Evolutionary conservation across 495 filamentous ascomycete species (phyloP).

Genomic region (Mytilinidion resinicola): DNA sequence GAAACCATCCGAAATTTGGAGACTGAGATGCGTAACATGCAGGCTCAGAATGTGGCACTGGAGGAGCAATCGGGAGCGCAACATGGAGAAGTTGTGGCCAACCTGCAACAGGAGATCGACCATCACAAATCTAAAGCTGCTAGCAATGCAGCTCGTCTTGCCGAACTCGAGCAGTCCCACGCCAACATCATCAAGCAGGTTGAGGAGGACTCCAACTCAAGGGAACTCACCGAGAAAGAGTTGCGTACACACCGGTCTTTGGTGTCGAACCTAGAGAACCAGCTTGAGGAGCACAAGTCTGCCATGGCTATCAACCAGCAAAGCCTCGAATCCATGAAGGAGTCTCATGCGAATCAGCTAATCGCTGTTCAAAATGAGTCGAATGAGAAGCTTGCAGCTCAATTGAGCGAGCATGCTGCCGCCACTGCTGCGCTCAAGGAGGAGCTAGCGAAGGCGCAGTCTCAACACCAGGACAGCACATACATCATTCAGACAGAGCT

Average conservation of each 20-base stretch:
- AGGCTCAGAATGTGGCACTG: conserved; percentile 26
- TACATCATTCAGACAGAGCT: conserved; percentile 62
- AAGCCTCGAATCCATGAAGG: conserved; percentile 47
- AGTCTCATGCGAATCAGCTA: conserved; percentile 44
- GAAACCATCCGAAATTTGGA: conserved; percentile 68
- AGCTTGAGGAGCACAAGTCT: conserved; percentile 49
- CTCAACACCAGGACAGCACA: conserved; percentile 51
- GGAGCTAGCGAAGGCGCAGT: conserved; percentile 31
- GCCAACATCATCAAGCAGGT: conserved; percentile 41
- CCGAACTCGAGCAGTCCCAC: conserved; percentile 43
- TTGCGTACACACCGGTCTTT: conserved; percentile 39
- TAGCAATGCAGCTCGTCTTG: conserved; percentile 38
- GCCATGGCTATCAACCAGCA: conserved; percentile 49
- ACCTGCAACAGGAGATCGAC: conserved; percentile 67
- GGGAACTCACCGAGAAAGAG: conserved; percentile 37
- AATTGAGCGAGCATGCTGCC: conserved; percentile 24
- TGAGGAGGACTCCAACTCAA: conserved; percentile 44
- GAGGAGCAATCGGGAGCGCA: conserved; percentile 41
- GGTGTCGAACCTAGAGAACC: conserved; percentile 40
- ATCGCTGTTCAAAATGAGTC: conserved; percentile 42
- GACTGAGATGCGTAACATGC: conserved; percentile 40
- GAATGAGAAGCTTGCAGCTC: conserved; percentile 42
- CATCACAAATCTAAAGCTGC: conserved; percentile 60
- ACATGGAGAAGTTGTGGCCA: conserved; percentile 60
- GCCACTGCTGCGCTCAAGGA: conserved; percentile 26